phyloP scores from a whole-genome alignment of 495 filamentous ascomycete species.

The Physcia stellaris region DNA sequence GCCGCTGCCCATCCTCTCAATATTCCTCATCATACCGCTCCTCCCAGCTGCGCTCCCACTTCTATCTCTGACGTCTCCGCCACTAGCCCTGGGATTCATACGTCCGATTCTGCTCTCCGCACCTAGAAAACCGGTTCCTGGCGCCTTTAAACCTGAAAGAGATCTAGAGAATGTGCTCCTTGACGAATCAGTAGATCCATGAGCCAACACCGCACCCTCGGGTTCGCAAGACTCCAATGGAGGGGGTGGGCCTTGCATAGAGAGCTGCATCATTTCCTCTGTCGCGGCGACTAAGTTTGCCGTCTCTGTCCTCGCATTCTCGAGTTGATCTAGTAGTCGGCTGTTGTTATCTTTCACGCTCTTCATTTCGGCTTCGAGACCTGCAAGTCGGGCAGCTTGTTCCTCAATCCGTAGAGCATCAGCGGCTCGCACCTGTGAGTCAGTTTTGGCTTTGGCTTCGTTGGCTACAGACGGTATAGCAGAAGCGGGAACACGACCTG shows the following conservation, averaged over 20 bases:
- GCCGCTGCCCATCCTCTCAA: slow-evolving; percentile 32
- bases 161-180: slow-evolving; percentile 11
- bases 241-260: neutral
- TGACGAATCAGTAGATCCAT: neutral
- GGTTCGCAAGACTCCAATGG: neutral
- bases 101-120: slow-evolving; percentile 26
- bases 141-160: slow-evolving; percentile 19
- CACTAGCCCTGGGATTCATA: slow-evolving; percentile 6
- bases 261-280: slow-evolving; percentile 60
- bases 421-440: slow-evolving; percentile 33
- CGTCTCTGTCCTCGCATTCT: slow-evolving; percentile 79
- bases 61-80: slow-evolving; percentile 4
- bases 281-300: slow-evolving; percentile 84
- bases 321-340: slow-evolving; percentile 45
- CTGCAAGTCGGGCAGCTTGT: slow-evolving; percentile 52
- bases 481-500: slow-evolving; percentile 36
- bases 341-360: slow-evolving; percentile 52
- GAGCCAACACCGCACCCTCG: neutral
- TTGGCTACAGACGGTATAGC: slow-evolving; percentile 11
- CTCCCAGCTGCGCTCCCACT: slow-evolving; percentile 18
- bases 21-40: slow-evolving; percentile 31
- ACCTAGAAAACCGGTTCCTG: slow-evolving; percentile 7
- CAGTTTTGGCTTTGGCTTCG: slow-evolving; percentile 15
- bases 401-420: slow-evolving; percentile 31
- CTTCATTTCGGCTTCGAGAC: slow-evolving; percentile 52